Percentiles rank a stretch among this genome's conserved stretches.
Conservation (phyloP, 495 filamentous ascomycete genomes). For the Diplogelasinospora grovesii region DNA sequence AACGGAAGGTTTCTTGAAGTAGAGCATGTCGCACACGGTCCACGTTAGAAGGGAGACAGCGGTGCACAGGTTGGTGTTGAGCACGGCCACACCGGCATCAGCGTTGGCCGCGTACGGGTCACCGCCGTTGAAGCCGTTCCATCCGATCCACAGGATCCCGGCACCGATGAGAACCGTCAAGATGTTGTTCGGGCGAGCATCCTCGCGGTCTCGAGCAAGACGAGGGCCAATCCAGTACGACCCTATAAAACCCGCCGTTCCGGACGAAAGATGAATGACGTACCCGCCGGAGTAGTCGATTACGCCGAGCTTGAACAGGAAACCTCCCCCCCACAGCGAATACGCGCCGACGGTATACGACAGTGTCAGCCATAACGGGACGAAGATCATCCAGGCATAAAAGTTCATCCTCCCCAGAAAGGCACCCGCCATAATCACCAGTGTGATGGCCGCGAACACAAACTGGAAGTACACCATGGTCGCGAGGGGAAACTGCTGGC, state of each 20-base stretch:
- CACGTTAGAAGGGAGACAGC: conserved; percentile 47
- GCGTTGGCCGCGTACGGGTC: conserved; percentile 49
- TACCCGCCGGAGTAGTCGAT: conserved; percentile 56
- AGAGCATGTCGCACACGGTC: conserved; percentile 56
- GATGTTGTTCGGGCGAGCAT: conserved; percentile 47
- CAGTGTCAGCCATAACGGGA: conserved; percentile 51
- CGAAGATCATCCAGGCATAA: conserved; percentile 51
- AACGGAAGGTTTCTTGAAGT: conserved; percentile 28
- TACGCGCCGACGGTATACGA: conserved; percentile 40
- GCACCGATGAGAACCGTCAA: conserved; percentile 45
- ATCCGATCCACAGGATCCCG: conserved; percentile 53
- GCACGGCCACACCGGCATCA: conserved; percentile 51
- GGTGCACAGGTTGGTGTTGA: conserved; percentile 51
- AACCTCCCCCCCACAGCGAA: conserved; percentile 52
- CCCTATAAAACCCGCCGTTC: conserved; percentile 49
- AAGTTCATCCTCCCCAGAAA: conserved; percentile 50
- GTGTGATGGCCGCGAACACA: conserved; percentile 53
- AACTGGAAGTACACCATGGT: conserved; percentile 59
- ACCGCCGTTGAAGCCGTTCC: conserved; percentile 55
- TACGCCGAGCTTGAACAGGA: conserved; percentile 44
- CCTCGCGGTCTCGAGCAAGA: conserved; percentile 42
- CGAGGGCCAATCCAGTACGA: conserved; percentile 50
- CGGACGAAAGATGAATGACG: conserved; percentile 52
- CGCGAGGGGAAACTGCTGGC: conserved; percentile 38
- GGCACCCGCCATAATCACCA: conserved; percentile 46